Percentiles rank a stretch among this genome's conserved stretches.
Evolutionary conservation across 257 asterid species (phyloP).

Genomic region (Nicotiana paniculata): DNA sequence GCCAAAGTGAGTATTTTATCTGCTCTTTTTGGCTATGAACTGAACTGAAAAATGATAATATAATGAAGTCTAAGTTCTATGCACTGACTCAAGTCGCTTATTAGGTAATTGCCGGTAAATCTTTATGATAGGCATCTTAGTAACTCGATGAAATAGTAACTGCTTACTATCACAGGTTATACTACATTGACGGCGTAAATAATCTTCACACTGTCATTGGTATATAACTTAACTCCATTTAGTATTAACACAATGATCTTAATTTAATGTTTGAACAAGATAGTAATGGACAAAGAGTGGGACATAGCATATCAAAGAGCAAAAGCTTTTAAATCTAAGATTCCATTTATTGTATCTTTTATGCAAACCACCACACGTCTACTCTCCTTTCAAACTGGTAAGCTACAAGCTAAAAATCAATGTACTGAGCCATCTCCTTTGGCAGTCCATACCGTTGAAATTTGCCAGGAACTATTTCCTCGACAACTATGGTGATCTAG

Average conservation of each 20-base stretch:
- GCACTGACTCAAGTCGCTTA: background rate
- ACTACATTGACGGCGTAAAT: background rate
- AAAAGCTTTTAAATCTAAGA: slow-evolving; percentile 1
- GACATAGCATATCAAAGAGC: slow-evolving; percentile 8
- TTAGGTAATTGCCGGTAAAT: background rate
- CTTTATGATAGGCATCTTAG: background rate
- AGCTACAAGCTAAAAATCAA: background rate
- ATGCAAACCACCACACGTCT: background rate
- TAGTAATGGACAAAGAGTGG: background rate
- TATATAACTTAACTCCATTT: background rate
- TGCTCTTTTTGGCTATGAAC: background rate
- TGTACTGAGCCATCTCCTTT: background rate
- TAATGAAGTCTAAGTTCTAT: background rate
- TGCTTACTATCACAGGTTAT: background rate
- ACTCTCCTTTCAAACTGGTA: background rate
- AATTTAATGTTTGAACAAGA: background rate
- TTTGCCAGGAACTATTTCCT: background rate
- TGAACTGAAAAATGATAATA: background rate
- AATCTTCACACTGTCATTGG: background rate
- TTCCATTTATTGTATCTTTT: slow-evolving; percentile 3
- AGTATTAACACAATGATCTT: background rate
- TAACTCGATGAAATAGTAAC: background rate
- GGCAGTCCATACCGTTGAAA: background rate
- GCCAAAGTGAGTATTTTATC: background rate
- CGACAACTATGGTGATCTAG: background rate